Evolutionary conservation across 192 early-diverging fungal species (phyloP).

Genomic region (Irineochytrium annulatum): DNA sequence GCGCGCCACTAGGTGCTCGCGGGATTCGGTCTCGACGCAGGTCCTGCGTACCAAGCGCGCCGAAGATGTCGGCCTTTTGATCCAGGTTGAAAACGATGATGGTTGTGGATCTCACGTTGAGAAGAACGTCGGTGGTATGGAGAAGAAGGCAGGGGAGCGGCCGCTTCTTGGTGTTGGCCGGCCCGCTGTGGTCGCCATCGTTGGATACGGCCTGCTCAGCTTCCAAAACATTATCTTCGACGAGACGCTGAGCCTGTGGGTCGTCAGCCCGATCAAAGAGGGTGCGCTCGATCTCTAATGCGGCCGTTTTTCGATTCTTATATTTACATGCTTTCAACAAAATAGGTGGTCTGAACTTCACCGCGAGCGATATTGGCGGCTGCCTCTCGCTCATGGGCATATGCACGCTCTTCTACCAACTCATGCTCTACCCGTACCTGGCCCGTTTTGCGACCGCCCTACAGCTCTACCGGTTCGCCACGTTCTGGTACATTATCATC

Average conservation of each 20-base stretch:
- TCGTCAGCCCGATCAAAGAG: slow-evolving; percentile 32
- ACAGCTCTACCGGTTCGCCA: slow-evolving; percentile 11
- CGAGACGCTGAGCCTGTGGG: slow-evolving; percentile 39
- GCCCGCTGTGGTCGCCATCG: slow-evolving; percentile 7
- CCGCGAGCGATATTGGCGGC: neutral
- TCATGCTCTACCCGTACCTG: slow-evolving; percentile 16
- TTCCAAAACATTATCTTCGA: slow-evolving; percentile 45
- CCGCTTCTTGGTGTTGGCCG: neutral
- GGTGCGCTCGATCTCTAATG: slow-evolving; percentile 27
- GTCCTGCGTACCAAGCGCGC: no score
- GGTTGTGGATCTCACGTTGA: no score
- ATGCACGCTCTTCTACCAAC: slow-evolving; percentile 2
- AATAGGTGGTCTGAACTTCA: neutral
- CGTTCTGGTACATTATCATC: slow-evolving; percentile 7
- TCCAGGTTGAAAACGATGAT: no score
- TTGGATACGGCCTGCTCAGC: slow-evolving; percentile 30
- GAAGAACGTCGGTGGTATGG: no score
- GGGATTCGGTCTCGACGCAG: no score
- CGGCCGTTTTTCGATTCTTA: neutral
- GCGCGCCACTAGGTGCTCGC: no score
- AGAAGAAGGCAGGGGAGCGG: neutral
- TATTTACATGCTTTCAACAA: neutral
- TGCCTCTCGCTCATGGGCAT: slow-evolving; percentile 1
- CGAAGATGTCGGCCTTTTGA: no score
- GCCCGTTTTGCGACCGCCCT: neutral